Evolutionary conservation across 139 green algal species (phyloP), one percentile per base, ranked within the genome.

Genomic region (Desmodesmus armatus): DNA sequence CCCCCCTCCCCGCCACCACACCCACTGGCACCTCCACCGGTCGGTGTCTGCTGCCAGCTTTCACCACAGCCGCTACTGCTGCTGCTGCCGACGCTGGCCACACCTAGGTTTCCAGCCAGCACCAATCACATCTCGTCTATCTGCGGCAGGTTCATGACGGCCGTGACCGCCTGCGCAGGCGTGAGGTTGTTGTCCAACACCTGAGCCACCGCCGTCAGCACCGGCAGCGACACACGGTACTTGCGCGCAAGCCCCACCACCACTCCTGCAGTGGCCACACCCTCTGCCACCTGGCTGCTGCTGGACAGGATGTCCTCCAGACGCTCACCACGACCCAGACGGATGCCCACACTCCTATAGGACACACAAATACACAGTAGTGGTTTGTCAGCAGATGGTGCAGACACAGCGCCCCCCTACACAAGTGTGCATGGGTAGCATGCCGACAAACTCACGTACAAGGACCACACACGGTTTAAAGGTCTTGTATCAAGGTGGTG

Each of bases 121-220:
- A n/a, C n/a, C n/a, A n/a, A n/a, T n/a, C n/a, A n/a, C n/a, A n/a
- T n/a, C 88, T 99, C 96, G 78, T 98, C 94, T 15, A 99, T 95
- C 87, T 99, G 97, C 11, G 97, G 97, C 80, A 99, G 83, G 33
- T 93, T 95, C 96, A 99, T 99, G 51, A 99, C 95, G 25, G 95
- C 91, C 17, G 88, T 82, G 29, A 99, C 96, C 3, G 97, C 97
- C 47, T 98, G 91, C 40, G 88, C 83, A 0, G 96, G 90, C 0
- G 89, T 95, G 17, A 98, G 81, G 82, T 97, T 89, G 63, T 91
- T 94, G 74, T 97, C 94, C 37, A 99, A 83, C 72, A 99, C 95
- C 67, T 94, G 90, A 13, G 97, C 97, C 29, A 99, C 96, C 0
- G 97, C 97, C 4, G 97, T 99, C 62, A 99, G 91, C 85, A 99